Base-by-base conservation (phyloP, 768 basidiomycete genomes). In the Amanita rubescens region DNA sequence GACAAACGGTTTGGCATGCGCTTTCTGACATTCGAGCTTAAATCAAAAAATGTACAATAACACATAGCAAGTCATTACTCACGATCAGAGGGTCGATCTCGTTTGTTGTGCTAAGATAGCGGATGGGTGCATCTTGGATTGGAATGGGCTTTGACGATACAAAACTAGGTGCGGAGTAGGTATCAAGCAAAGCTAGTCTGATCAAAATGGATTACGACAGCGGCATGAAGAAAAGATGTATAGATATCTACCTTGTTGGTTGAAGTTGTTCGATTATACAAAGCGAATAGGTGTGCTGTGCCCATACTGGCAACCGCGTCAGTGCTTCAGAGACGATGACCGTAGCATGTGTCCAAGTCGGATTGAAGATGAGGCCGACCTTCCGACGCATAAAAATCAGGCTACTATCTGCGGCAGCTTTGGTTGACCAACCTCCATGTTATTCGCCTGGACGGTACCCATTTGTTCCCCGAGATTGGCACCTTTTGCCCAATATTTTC, bases 271-370 rank as follows among this genome's bases (percentile, higher is more conserved):
- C 68, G 14, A 83, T 57, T 5, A 82, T 60, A 9, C 63, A 58
- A 32, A 65, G 60, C 0, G 76, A 75, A 60, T 82, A 84, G 3
- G 63, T 60, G 42, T 77, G 69, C 74, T 80, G 80, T 11, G 71
- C 71, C 59, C 68, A 73, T 42, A 77, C 62, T 11, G 83, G 82
- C 22, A 85, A 61, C 22, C 69, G 67, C 5, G 73, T 64, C 34
- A 74, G 67, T 1, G 65, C 68, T 65, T 84, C 83, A 2, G 83
- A 84, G 9, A 82, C 63, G 14, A 85, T 60, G 11, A 85, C 59
- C 20, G 66, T 69, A 4, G 71, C 66, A 14, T 62, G 60, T 12
- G 75, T 75, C 78, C 80, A 80, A 9, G 67, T 53, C 0, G 81
- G 80, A 20, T 51, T 66, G 60, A 80, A 84, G 3, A 77, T 53